Base-by-base conservation (phyloP, 164 flowering plant genomes). In the Dillenia suffruticosa region DNA sequence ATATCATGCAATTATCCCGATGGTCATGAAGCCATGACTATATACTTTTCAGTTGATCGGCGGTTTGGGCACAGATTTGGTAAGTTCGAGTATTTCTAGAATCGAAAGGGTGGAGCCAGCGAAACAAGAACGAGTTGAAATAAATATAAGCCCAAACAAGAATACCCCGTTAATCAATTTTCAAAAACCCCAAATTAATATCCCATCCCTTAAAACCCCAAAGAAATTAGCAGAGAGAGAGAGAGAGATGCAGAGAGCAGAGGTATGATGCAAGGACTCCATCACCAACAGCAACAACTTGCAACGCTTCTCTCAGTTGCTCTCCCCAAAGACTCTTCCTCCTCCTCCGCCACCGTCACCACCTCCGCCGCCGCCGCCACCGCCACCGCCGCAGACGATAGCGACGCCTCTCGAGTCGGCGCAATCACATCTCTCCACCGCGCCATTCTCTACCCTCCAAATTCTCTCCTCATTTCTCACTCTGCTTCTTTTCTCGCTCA, bases 231-330 rank as follows among this genome's bases (percentile, higher is more conserved):
- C 15, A 63, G 45, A 54, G 61, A 57, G 17, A 19, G 49, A 53
- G 40, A 40, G 50, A 52, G 62, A n/a, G 24, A 16, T 54, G 47
- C 22, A 61, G 58, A 49, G 57, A 57, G 46, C 58, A 63, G 70
- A 57, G 50, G 55, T 13, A 72, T 46, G 72, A 89, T 89, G 96
- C 96, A 92, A 76, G 82, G 90, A n/a, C 85, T 86, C 51, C 96
- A 90, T 47, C 96, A 82, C 53, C 97, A 87, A 40, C 96, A 88
- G 50, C 96, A 90, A 57, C 93, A 92, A 60, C 80, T 93, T 40
- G 96, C 84, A 6, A 84, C 89, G 54, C 92, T 90, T 10, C 92
- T 93, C 69, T 67, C 90, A 58, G 84, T 66, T 9, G 96, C 90
- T 11, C 88, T 84, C 26, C 87, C 90, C 58, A 85, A 88, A 60